Evolutionary conservation across 1,139 yeast genomes (phyloP).

Genomic region (Yamadazyma oceani): DNA sequence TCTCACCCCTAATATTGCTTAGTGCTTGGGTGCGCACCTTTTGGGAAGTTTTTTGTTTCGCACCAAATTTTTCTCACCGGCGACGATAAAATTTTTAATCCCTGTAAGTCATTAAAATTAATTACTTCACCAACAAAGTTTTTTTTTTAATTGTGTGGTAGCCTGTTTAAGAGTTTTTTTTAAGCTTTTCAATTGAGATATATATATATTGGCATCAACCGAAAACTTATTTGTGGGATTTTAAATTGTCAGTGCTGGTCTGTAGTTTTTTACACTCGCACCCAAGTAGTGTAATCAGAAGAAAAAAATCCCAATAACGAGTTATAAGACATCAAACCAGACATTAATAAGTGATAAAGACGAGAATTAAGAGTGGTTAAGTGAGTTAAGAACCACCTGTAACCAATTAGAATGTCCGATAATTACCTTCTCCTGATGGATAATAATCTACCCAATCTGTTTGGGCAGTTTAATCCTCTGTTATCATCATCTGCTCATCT

Average conservation of each 20-base stretch:
- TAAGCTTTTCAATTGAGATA: too few species aligned
- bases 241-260: neutral
- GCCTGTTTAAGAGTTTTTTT: too few species aligned
- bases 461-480: constrained; percentile 2
- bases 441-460: constrained; percentile 2
- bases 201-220: too few species aligned
- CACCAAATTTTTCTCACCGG: constrained; percentile 1
- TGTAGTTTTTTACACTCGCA: constrained; percentile 6
- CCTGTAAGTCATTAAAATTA: neutral
- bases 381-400: too few species aligned
- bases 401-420: constrained; percentile 12
- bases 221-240: too few species aligned
- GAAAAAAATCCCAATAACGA: constrained; percentile 2
- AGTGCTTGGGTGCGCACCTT: too few species aligned
- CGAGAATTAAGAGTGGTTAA: too few species aligned
- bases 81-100: constrained; percentile 1
- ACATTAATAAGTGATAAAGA: too few species aligned
- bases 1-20: too few species aligned
- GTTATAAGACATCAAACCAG: too few species aligned
- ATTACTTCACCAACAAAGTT: neutral
- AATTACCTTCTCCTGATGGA: constrained; percentile 14
- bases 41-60: too few species aligned
- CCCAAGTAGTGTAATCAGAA: constrained; percentile 10
- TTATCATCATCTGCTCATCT: neutral
- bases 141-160: too few species aligned